phyloP scores from a whole-genome alignment of 2,329 filamentous ascomycete genomes.

The Sporothrix dimorphospora region DNA sequence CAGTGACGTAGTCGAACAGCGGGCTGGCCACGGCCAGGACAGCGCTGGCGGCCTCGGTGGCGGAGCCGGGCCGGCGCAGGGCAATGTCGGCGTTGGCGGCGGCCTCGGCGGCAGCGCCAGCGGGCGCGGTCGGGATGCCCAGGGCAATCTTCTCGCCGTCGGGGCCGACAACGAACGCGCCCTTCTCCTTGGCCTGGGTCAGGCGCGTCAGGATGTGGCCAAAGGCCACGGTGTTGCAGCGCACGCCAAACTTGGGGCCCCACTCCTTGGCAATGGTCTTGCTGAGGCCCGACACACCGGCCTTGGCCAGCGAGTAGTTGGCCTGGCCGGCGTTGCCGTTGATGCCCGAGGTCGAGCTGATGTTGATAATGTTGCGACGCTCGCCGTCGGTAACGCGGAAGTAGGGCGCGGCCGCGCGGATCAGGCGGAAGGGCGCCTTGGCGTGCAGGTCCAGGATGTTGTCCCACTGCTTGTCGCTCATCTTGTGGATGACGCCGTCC shows the following conservation, averaged over 20 bases:
- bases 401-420: slow-evolving; percentile 79
- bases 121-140: slow-evolving; percentile 69
- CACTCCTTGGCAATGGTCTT: slow-evolving; percentile 93
- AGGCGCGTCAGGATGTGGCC: slow-evolving; percentile 79
- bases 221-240: slow-evolving; percentile 83
- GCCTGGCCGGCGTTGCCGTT: slow-evolving; percentile 90
- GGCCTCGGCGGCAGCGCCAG: slow-evolving; percentile 40
- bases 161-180: slow-evolving; percentile 75
- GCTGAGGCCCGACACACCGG: slow-evolving; percentile 78
- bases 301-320: slow-evolving; percentile 86
- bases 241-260: slow-evolving; percentile 81
- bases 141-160: slow-evolving; percentile 75
- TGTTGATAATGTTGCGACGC: slow-evolving; percentile 78
- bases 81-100: slow-evolving; percentile 71
- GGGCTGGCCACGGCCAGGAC: slow-evolving; percentile 81
- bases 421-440: slow-evolving; percentile 82
- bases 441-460: slow-evolving; percentile 82
- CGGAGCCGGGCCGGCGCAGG: slow-evolving; percentile 72
- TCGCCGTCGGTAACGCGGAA: slow-evolving; percentile 86
- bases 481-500: slow-evolving; percentile 93
- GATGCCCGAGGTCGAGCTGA: slow-evolving; percentile 78
- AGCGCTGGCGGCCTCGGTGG: slow-evolving; percentile 77
- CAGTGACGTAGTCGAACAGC: slow-evolving; percentile 80
- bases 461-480: slow-evolving; percentile 89
- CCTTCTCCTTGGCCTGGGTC: slow-evolving; percentile 82